A percentile compares a stretch with the other conserved stretches of the same genome.
Evolutionary conservation across 768 basidiomycete genomes (phyloP).

Genomic region (Kwoniella sp.): DNA sequence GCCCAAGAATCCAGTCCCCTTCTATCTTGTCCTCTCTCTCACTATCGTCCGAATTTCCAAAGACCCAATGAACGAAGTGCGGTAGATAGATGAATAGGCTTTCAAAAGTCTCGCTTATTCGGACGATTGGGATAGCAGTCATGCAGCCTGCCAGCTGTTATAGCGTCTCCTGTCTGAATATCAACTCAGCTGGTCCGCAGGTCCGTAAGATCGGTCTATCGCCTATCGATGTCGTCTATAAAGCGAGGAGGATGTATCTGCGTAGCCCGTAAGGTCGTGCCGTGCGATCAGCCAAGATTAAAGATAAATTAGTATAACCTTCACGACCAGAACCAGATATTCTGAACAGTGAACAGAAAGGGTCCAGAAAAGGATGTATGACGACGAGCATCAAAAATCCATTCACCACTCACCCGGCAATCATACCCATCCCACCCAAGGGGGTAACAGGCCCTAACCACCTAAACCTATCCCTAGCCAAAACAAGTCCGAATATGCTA

Average conservation of each 20-base stretch:
- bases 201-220: no score
- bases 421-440: constrained; percentile 51
- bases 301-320: not conserved
- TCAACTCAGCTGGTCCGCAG: no score
- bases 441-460: constrained; percentile 51
- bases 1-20: not conserved
- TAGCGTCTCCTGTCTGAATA: no score
- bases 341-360: no score
- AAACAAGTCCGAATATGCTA: constrained; percentile 50
- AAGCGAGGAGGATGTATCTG: constrained; percentile 20
- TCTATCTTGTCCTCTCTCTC: not conserved
- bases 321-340: no score
- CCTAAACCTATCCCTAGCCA: constrained; percentile 45
- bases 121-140: no score
- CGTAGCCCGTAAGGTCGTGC: not conserved
- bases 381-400: no score
- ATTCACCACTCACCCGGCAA: constrained; percentile 48
- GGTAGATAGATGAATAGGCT: no score
- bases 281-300: not conserved
- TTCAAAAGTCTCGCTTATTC: no score
- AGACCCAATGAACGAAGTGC: no score
- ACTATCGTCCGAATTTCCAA: no score
- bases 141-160: no score
- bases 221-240: constrained; percentile 1
- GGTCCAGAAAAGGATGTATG: not conserved